Percentiles rank a stretch among this genome's conserved stretches.
These are phyloP conservation scores for Xylaria flabelliformis DNA, from an alignment of 495 filamentous ascomycete genomes.

Conservation along the genomic window DNA sequence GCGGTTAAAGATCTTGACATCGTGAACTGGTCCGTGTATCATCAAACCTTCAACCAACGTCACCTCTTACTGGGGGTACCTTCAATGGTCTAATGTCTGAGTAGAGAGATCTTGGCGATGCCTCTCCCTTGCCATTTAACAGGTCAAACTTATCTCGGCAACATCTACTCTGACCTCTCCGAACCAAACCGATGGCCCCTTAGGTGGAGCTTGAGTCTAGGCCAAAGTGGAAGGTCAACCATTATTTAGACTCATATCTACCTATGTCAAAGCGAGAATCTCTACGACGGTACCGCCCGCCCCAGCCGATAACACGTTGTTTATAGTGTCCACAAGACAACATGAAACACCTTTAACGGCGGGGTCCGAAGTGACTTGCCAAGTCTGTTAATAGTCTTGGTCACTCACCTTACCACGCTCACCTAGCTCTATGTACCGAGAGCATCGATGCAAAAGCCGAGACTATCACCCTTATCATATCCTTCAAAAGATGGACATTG, in stretches of 20 bases:
- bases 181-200: neutral
- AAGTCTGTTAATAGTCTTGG: conserved; percentile 1
- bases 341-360: conserved; percentile 4
- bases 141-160: neutral
- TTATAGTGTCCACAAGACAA: neutral
- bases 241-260: conserved; percentile 2
- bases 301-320: neutral
- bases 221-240: conserved; percentile 19
- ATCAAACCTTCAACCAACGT: neutral
- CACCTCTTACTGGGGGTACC: neutral
- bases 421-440: neutral
- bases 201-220: conserved; percentile 15
- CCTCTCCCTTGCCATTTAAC: neutral
- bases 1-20: neutral
- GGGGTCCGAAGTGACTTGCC: conserved; percentile 5
- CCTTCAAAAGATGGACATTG: neutral
- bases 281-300: conserved; percentile 7
- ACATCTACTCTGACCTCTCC: neutral
- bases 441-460: neutral
- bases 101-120: neutral
- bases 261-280: neutral
- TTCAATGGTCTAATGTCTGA: neutral
- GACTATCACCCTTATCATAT: neutral
- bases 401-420: neutral
- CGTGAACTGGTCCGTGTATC: neutral